Evolutionary conservation across 2,329 filamentous ascomycete species (phyloP).

Genomic region (Hypoxylon sp.): DNA sequence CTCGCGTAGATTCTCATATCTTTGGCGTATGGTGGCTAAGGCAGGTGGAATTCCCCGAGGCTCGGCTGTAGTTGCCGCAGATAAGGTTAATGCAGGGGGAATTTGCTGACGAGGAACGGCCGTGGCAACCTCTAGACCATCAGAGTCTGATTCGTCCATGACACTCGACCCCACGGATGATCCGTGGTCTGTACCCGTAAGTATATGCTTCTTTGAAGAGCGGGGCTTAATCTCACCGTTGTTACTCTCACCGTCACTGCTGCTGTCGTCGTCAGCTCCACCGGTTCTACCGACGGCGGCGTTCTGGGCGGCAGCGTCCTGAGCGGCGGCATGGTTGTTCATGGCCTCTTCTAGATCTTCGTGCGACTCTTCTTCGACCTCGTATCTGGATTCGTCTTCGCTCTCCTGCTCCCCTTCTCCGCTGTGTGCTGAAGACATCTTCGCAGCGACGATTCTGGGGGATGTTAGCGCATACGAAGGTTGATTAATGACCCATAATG

Average conservation of each 20-base stretch:
- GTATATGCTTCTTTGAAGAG: background rate
- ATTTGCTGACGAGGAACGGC: background rate
- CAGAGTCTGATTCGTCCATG: background rate
- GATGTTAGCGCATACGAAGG: background rate
- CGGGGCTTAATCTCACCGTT: too few relatives aligned
- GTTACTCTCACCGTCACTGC: background rate
- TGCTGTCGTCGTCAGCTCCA: background rate
- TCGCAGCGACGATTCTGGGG: background rate
- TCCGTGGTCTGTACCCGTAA: background rate
- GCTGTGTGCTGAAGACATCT: background rate
- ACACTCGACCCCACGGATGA: background rate
- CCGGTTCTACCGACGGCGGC: too few relatives aligned
- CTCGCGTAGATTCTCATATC: too few relatives aligned
- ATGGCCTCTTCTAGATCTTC: background rate
- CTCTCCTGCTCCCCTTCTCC: background rate
- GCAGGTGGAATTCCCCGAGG: too few relatives aligned
- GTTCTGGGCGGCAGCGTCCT: too few relatives aligned
- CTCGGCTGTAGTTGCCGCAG: too few relatives aligned
- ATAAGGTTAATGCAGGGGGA: background rate
- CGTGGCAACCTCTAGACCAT: background rate
- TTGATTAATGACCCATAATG: background rate
- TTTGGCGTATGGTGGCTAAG: too few relatives aligned
- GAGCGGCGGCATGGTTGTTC: too few relatives aligned
- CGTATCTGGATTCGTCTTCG: background rate
- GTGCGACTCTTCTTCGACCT: too few relatives aligned